phyloP scores from a whole-genome alignment of 2,329 filamentous ascomycete genomes.

The Monilinia laxa region DNA sequence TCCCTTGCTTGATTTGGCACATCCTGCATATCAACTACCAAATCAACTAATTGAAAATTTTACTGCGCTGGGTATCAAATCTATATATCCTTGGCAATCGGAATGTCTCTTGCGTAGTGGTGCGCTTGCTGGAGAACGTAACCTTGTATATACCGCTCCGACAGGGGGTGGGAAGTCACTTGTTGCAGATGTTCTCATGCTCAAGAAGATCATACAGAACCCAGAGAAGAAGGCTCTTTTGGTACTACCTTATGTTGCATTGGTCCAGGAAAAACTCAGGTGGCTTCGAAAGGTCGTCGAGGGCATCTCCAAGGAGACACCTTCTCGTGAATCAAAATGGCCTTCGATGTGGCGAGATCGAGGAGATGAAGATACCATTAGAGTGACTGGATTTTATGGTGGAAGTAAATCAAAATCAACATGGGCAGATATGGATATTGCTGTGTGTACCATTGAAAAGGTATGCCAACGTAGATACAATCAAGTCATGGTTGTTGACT shows the following conservation, averaged over 20 bases:
- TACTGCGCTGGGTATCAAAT: conserved; percentile 62
- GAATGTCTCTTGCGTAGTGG: conserved; percentile 68
- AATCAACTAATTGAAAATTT: conserved; percentile 62
- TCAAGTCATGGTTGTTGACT: background rate
- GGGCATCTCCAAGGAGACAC: conserved; percentile 47
- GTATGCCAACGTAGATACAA: conserved; percentile 38
- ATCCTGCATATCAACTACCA: conserved; percentile 64
- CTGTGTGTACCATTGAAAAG: conserved; percentile 79
- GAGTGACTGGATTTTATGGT: conserved; percentile 72
- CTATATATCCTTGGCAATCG: conserved; percentile 79
- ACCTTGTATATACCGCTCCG: conserved; percentile 76
- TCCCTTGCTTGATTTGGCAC: conserved; percentile 59
- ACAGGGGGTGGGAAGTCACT: conserved; percentile 78
- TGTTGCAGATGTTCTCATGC: conserved; percentile 70
- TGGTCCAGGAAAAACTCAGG: conserved; percentile 76
- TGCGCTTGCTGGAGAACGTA: conserved; percentile 62
- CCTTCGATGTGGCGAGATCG: conserved; percentile 53
- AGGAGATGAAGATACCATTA: conserved; percentile 57
- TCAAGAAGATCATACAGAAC: conserved; percentile 66
- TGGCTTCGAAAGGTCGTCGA: conserved; percentile 69
- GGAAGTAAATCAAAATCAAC: conserved; percentile 65
- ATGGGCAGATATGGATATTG: conserved; percentile 76
- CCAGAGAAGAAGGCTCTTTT: conserved; percentile 66
- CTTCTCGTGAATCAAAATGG: conserved; percentile 25
- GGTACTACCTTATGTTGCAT: conserved; percentile 73